phyloP scores from a whole-genome alignment of 1,284 basidiomycete species.

The Trametes versicolor region DNA sequence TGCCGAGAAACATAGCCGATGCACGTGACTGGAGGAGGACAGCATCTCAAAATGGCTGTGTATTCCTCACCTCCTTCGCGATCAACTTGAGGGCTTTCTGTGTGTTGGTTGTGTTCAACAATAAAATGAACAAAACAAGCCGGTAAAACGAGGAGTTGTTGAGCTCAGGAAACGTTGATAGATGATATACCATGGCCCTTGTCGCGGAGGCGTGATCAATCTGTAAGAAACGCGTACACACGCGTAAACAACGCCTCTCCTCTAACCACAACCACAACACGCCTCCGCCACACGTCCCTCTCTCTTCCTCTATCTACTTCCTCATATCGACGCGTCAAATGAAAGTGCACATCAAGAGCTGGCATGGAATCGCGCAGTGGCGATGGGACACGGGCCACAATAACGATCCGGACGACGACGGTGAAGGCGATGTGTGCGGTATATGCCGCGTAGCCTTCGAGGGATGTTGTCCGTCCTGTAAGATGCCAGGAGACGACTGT shows the following conservation, averaged over 20 bases:
- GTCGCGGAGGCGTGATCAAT: slow-evolving; percentile 30
- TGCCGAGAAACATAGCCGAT: neutral
- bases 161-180: no score
- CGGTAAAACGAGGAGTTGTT: no score
- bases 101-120: no score
- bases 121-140: neutral
- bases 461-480: slow-evolving; percentile 92
- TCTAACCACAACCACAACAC: slow-evolving; percentile 13
- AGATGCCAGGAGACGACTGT: slow-evolving; percentile 96
- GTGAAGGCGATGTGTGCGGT: slow-evolving; percentile 86
- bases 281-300: neutral
- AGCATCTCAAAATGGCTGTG: slow-evolving; percentile 4
- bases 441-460: slow-evolving; percentile 94
- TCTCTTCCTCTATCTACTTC: neutral
- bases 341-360: slow-evolving; percentile 84
- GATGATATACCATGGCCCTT: neutral
- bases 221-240: slow-evolving; percentile 35
- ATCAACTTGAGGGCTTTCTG: neutral
- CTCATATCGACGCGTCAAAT: slow-evolving; percentile 49
- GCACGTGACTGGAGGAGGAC: slow-evolving; percentile 20
- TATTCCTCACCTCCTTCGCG: neutral
- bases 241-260: slow-evolving; percentile 31
- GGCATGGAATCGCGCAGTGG: slow-evolving; percentile 90
- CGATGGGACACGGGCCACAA: slow-evolving; percentile 78
- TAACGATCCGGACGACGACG: slow-evolving; percentile 45